A percentile compares a stretch with the other conserved stretches of the same genome.
Evolutionary conservation across 1,284 basidiomycete genomes (phyloP).

Genomic region (Abortiporus biennis): DNA sequence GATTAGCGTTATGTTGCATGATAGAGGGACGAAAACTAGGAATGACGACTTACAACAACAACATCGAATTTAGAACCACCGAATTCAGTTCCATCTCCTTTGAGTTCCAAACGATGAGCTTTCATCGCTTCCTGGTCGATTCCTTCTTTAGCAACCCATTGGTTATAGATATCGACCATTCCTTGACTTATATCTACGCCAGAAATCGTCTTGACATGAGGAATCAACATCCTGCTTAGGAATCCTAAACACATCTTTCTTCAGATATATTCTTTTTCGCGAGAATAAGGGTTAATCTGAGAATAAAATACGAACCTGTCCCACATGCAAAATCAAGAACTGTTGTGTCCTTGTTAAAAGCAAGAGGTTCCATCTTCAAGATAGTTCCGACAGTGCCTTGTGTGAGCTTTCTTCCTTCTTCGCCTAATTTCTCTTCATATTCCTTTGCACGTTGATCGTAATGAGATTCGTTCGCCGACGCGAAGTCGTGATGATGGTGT

Average conservation of each 20-base stretch:
- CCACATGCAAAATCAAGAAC: conserved; percentile 69
- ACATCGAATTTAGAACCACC: conserved; percentile 53
- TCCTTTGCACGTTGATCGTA: conserved; percentile 24
- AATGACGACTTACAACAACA: conserved; percentile 38
- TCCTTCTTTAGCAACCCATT: conserved; percentile 47
- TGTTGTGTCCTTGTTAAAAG: conserved; percentile 50
- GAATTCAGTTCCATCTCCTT: conserved; percentile 39
- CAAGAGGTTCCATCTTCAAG: conserved; percentile 29
- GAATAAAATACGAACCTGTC: conserved; percentile 36
- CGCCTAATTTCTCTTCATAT: conserved; percentile 23
- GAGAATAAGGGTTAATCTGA: not conserved
- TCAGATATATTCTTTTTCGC: not conserved
- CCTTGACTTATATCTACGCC: conserved; percentile 67
- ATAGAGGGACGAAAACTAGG: conserved; percentile 2
- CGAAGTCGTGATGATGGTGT: too few species aligned
- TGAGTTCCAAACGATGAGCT: conserved; percentile 46
- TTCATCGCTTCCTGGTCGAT: conserved; percentile 52
- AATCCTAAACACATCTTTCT: conserved; percentile 36
- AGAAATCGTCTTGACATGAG: conserved; percentile 49
- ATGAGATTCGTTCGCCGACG: conserved; percentile 24
- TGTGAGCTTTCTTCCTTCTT: conserved; percentile 19
- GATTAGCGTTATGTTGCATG: not conserved
- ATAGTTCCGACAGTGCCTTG: conserved; percentile 36
- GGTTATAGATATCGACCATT: conserved; percentile 59
- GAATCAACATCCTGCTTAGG: conserved; percentile 47